Evolutionary conservation across 768 basidiomycete genomes (phyloP).

Genomic region (Lyophyllum atratum): DNA sequence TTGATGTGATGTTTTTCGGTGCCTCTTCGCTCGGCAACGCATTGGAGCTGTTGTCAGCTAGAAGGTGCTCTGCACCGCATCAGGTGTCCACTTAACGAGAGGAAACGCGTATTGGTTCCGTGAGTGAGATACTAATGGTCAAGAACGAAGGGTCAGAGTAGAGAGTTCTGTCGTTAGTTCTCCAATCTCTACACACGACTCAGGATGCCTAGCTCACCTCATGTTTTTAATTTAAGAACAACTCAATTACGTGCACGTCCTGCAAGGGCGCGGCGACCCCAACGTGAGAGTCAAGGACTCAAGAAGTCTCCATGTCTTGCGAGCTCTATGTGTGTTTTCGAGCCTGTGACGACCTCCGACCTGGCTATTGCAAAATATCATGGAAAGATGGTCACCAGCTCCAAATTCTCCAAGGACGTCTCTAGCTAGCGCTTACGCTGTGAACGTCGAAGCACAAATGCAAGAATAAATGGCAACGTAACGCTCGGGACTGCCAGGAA

Average conservation of each 20-base stretch:
- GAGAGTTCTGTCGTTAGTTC: not conserved
- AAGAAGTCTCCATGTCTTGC: no score
- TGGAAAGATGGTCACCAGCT: no score
- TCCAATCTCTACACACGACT: not conserved
- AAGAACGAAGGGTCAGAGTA: not conserved
- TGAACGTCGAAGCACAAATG: no score
- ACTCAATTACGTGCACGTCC: not conserved
- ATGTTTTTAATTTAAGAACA: not conserved
- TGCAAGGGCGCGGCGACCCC: not conserved
- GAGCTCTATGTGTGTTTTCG: no score
- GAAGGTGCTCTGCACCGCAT: not conserved
- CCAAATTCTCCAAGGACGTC: no score
- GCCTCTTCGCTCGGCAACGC: not conserved
- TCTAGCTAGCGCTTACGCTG: no score
- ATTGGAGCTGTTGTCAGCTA: not conserved
- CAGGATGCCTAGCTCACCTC: not conserved
- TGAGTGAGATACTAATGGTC: not conserved
- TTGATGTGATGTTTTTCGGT: slow-evolving; percentile 1
- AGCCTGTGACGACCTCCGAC: no score
- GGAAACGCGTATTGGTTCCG: not conserved
- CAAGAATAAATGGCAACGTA: not conserved
- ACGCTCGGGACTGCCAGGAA: not conserved
- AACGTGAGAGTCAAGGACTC: not conserved
- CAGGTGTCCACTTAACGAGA: not conserved
- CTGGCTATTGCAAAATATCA: no score